Evolutionary conservation across 73 alveolate species (phyloP), one percentile per base, ranked within the genome.

Genomic region (Stentor roeselii): DNA sequence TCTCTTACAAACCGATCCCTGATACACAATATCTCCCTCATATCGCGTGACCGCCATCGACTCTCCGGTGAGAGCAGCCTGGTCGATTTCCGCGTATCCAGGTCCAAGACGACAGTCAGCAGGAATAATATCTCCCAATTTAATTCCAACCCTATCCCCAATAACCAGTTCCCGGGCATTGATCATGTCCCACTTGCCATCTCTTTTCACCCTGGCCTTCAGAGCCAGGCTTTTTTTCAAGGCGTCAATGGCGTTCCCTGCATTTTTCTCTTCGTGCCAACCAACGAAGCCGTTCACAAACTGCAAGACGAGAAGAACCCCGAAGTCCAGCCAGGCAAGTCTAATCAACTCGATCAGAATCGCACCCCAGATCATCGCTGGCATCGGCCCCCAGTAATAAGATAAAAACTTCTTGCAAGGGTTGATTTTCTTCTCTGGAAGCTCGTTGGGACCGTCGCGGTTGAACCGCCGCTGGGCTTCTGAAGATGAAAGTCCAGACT

Each of bases 71-170:
- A 82, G 39, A 14, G 60, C 3, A 37, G 74, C 3, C 61, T 82
- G 74, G 36, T 82, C 85, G 32, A 82, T 60, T 74, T 67, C 85
- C 3, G 39, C 83, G 14, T n/a, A 27, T 3, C 59, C 92, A 60
- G 86, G 85, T 3, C 86, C 88, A 50, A 86, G 39, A 31, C 36
- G 60, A 34, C 75, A 42, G 60, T 87, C 93, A 2, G 93, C 93
- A 3, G 93, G 93, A 31, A 87, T 6, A 59, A 85, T 85, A 42
- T 75, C 92, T 37, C 93, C 93, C 39, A 36, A 58, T 42, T 15
- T 38, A 21, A 67, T 67, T n/a, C 37, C 37, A 67, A 67, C 37
- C 41, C 80, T 67, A 67, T 67, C 80, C 37, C 80, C 80, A 21
- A 21, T 21, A 11, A 67, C 80, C 2, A 67, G 41, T 2, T 67